These are phyloP conservation scores for Tillandsia fasciculata DNA, from an alignment of 176 grass and related monocot species.

Conservation along the genomic window DNA sequence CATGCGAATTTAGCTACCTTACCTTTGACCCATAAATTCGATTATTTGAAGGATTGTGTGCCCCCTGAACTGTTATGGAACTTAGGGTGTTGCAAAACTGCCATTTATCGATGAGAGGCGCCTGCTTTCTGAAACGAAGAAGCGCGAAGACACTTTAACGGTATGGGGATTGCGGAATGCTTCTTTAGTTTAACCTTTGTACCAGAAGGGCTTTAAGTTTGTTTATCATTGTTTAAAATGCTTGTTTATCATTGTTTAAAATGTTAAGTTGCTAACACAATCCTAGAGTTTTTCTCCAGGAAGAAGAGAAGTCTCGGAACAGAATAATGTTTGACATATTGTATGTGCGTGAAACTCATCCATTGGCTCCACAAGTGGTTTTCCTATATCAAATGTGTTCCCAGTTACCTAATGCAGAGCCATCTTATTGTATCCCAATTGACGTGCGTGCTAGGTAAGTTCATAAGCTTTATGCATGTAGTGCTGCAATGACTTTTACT, in stretches of 20 bases:
- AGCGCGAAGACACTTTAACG: slow-evolving; percentile 74
- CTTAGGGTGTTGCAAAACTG: slow-evolving; percentile 90
- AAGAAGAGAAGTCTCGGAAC: slow-evolving; percentile 88
- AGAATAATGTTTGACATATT: slow-evolving; percentile 76
- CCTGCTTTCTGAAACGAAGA: slow-evolving; percentile 63
- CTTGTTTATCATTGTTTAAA: background rate
- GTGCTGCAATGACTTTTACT: background rate
- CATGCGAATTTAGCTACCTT: slow-evolving; percentile 3
- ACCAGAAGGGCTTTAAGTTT: background rate
- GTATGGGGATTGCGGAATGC: slow-evolving; percentile 38
- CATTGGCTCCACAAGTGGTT: slow-evolving; percentile 47
- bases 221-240: background rate
- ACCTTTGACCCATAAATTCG: background rate
- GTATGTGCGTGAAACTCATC: slow-evolving; percentile 66
- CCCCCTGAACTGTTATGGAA: slow-evolving; percentile 20
- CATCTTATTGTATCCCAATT: slow-evolving; percentile 51
- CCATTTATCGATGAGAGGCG: slow-evolving; percentile 86
- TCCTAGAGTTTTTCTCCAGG: slow-evolving; percentile 38
- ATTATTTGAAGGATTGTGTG: slow-evolving; percentile 16
- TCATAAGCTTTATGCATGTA: slow-evolving; percentile 16
- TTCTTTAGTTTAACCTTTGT: slow-evolving; percentile 13
- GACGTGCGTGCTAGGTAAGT: slow-evolving; percentile 59
- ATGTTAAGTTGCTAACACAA: background rate
- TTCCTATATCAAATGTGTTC: slow-evolving; percentile 56
- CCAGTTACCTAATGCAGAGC: slow-evolving; percentile 36